Base-by-base conservation (phyloP, 306 rosid species). In the Malus sylvestris region DNA sequence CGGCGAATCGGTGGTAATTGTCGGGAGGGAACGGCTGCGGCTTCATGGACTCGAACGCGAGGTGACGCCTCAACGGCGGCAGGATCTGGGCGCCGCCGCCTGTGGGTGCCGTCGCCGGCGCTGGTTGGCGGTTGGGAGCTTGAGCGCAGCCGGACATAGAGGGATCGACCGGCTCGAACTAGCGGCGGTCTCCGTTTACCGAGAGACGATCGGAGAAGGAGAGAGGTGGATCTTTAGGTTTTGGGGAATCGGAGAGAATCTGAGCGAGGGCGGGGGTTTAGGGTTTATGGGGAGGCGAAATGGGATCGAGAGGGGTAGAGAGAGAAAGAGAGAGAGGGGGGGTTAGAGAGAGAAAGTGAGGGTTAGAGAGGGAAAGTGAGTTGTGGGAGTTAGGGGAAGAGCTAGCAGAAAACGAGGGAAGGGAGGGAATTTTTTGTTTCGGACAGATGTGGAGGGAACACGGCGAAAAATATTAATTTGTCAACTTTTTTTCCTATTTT, bases 371-470 rank as follows among this genome's bases (percentile, higher is more conserved):
- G 57, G 71, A 71, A 44, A 71, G 23, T 51, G 75, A 6, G 83
- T 61, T 69, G 23, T 30, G 76, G 69, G 83, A 62, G 81, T 57
- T 76, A 51, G 70, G 78, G 79, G 72, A 71, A 72, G 85, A 90
- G 90, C 29, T 9, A 74, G 70, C 83, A 93, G 96, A 91, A 88
- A 88, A 93, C 95, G 98, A 93, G 98, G 98, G 97, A 91, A 91
- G 95, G 53, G 97, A 92, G 97, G 98, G 97, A 92, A 89, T 88
- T 96, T 62, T 90, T 90, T 86, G 86, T 92, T 74, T 92, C 93
- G 92, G 98, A 89, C 88, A 83, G 93, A 86, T 91, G 97, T 96
- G 99, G 99, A 96, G 99, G 99, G 99, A 92, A 96, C 76, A 66
- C 51, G 59, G 87, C 64, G 80, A 66, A 76, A 83, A 77, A 79